These are phyloP conservation scores for Chrysophaeum taylorii DNA, from an alignment of 352 stramenopile genomes.

Conservation along the genomic window DNA sequence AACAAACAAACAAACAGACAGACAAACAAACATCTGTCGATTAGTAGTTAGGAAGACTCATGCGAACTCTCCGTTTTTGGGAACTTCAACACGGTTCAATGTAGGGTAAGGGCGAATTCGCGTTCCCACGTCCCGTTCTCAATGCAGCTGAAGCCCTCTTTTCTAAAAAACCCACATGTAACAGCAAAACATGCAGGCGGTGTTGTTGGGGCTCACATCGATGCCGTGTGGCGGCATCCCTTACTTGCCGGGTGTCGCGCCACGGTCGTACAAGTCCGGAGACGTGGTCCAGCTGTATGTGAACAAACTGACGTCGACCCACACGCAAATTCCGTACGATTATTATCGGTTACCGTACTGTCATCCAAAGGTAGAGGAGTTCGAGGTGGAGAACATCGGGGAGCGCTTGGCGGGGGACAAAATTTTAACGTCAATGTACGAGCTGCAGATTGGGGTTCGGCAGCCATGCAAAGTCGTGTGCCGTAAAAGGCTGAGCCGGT, in stretches of 20 bases:
- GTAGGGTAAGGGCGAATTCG: too few species aligned
- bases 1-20: too few species aligned
- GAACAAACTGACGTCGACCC: slow-evolving; percentile 85
- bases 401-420: slow-evolving; percentile 89
- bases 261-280: slow-evolving; percentile 1
- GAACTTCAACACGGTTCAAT: too few species aligned
- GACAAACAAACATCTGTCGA: too few species aligned
- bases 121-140: too few species aligned
- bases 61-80: too few species aligned
- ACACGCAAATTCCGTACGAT: slow-evolving; percentile 95
- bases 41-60: too few species aligned
- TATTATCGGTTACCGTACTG: slow-evolving; percentile 96
- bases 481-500: slow-evolving; percentile 15
- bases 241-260: slow-evolving; percentile 23
- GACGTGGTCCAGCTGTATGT: slow-evolving; percentile 69
- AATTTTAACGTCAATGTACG: slow-evolving; percentile 89
- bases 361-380: slow-evolving; percentile 70
- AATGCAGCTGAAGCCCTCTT: too few species aligned
- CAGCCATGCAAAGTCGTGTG: slow-evolving; percentile 36
- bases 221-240: too few species aligned
- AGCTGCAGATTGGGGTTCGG: slow-evolving; percentile 45
- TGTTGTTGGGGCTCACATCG: too few species aligned
- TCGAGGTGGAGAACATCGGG: slow-evolving; percentile 84
- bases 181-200: too few species aligned
- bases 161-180: too few species aligned